These are phyloP conservation scores for Nitzschia sp. DNA, from an alignment of 108 stramenopile genomes.

Conservation along the genomic window DNA sequence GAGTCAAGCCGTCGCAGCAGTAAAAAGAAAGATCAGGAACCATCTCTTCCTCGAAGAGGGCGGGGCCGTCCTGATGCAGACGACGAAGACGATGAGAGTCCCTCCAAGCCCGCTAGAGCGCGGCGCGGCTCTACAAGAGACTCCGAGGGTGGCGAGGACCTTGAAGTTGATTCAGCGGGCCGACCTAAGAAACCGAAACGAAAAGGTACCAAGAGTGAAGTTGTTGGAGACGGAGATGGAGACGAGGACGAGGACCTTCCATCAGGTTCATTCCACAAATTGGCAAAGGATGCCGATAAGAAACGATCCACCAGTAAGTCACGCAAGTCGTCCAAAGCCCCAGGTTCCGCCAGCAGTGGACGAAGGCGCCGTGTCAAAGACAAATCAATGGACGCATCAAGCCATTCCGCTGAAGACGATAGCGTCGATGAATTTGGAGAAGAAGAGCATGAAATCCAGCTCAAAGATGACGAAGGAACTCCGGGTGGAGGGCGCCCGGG, in stretches of 20 bases:
- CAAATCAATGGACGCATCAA: conserved; percentile 1
- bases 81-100: background rate
- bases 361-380: conserved; percentile 22
- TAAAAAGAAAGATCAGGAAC: background rate
- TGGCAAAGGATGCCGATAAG: conserved; percentile 25
- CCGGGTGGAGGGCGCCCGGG: background rate
- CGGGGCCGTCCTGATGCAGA: conserved; percentile 1
- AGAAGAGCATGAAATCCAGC: conserved; percentile 14
- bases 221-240: conserved; percentile 1
- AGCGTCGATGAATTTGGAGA: conserved; percentile 6
- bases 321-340: conserved; percentile 1
- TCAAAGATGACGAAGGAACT: conserved; percentile 21
- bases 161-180: background rate
- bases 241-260: conserved; percentile 13
- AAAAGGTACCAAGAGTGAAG: conserved; percentile 11
- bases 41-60: conserved; percentile 10
- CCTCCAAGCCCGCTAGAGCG: background rate
- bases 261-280: conserved; percentile 22
- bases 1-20: conserved; percentile 8
- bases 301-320: conserved; percentile 15
- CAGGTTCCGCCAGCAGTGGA: conserved; percentile 4
- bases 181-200: conserved; percentile 15
- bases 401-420: background rate
- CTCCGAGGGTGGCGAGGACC: background rate
- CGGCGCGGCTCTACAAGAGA: background rate